Conservation (phyloP, 805 yeast species). For the Candida silvicultrix region DNA sequence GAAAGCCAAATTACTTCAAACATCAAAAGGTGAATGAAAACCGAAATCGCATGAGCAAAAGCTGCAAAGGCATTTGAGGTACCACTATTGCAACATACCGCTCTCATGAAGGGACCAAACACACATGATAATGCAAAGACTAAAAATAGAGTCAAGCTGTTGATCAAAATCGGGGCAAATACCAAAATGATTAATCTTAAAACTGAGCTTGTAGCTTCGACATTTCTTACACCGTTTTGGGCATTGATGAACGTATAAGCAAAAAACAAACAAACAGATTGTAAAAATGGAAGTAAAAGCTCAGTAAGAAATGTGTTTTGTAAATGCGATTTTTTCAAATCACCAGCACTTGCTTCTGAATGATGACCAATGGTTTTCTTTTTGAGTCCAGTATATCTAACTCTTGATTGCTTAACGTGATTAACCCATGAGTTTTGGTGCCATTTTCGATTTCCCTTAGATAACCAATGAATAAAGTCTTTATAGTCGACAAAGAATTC, state of each 20-base stretch:
- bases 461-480: constrained; percentile 65
- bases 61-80: constrained; percentile 52
- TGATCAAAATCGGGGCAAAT: constrained; percentile 40
- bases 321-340: constrained; percentile 70
- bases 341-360: constrained; percentile 58
- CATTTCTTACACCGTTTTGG: constrained; percentile 68
- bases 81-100: constrained; percentile 29
- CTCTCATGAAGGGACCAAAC: constrained; percentile 41
- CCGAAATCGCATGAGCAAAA: constrained; percentile 46
- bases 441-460: constrained; percentile 67
- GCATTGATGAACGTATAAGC: constrained; percentile 81
- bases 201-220: constrained; percentile 50
- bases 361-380: constrained; percentile 58
- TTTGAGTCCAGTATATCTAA: constrained; percentile 89
- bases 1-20: constrained; percentile 62
- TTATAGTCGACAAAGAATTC: constrained; percentile 70
- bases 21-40: constrained; percentile 44
- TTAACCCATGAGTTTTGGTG: constrained; percentile 76
- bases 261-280: constrained; percentile 59
- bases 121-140: constrained; percentile 39
- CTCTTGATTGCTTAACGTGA: constrained; percentile 68
- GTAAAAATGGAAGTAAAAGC: constrained; percentile 62
- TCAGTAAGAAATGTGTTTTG: constrained; percentile 77
- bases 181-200: constrained; percentile 53
- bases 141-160: constrained; percentile 17